A percentile compares a stretch with the other conserved stretches of the same genome.
Evolutionary conservation across 1,139 yeast genomes (phyloP).

Genomic region (Candida frijolesensis): DNA sequence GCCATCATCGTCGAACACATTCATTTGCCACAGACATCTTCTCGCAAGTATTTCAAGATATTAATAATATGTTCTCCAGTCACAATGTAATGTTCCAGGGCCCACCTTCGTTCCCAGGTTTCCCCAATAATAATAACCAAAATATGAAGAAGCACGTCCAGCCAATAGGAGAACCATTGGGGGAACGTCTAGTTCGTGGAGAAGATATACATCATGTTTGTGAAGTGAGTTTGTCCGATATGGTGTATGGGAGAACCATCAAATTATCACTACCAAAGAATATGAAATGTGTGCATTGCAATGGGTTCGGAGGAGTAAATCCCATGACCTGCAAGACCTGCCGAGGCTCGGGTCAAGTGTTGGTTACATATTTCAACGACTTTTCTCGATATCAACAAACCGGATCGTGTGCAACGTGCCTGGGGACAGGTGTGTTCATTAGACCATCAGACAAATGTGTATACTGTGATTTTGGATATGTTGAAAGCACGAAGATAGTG

Average conservation of each 20-base stretch:
- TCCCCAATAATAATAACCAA: neutral
- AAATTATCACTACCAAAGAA: slow-evolving; percentile 44
- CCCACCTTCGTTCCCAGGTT: slow-evolving; percentile 1
- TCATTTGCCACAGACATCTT: slow-evolving; percentile 32
- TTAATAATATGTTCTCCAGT: slow-evolving; percentile 33
- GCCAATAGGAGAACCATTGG: slow-evolving; percentile 22
- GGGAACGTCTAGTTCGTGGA: slow-evolving; percentile 24
- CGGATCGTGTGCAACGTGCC: slow-evolving; percentile 37
- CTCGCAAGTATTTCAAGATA: slow-evolving; percentile 42
- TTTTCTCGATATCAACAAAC: slow-evolving; percentile 38
- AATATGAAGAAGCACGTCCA: slow-evolving; percentile 25
- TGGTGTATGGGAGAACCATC: slow-evolving; percentile 42
- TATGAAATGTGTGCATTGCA: slow-evolving; percentile 35
- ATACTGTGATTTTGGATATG: slow-evolving; percentile 37
- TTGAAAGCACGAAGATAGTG: slow-evolving; percentile 50
- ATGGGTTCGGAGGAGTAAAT: slow-evolving; percentile 42
- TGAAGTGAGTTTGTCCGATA: slow-evolving; percentile 37
- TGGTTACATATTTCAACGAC: slow-evolving; percentile 33
- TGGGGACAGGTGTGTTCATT: slow-evolving; percentile 36
- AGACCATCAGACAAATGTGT: slow-evolving; percentile 28
- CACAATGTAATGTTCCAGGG: slow-evolving; percentile 15
- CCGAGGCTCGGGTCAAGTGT: slow-evolving; percentile 40
- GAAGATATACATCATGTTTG: slow-evolving; percentile 46
- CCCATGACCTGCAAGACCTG: slow-evolving; percentile 38
- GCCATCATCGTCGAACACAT: slow-evolving; percentile 4